Conservation (phyloP, 2,329 filamentous ascomycete species). For the Colletotrichum sublineola region DNA sequence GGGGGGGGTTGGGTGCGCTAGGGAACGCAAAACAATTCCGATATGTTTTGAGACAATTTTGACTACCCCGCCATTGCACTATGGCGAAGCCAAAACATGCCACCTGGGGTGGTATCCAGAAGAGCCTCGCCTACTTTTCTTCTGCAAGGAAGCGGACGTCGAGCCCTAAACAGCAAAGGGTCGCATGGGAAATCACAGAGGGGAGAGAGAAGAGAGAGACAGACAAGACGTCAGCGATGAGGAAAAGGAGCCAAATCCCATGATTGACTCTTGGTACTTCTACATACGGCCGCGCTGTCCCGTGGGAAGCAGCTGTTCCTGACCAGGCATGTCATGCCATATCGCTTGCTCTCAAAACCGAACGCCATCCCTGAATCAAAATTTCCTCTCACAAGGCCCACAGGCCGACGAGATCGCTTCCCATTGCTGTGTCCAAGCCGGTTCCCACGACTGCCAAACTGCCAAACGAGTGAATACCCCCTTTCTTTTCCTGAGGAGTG, state of each 20-base stretch:
- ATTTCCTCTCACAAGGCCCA: conserved; percentile 16
- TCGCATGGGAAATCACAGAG: neutral
- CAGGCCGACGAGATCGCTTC: conserved; percentile 22
- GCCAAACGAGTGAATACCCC: conserved; percentile 34
- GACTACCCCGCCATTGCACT: conserved; percentile 34
- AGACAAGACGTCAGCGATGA: neutral
- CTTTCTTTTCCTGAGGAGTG: conserved; percentile 26
- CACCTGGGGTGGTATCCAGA: conserved; percentile 6
- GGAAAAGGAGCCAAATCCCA: conserved; percentile 28
- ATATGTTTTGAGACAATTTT: conserved; percentile 23
- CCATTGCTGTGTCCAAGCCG: conserved; percentile 33
- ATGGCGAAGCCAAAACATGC: conserved; percentile 7
- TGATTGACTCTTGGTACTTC: conserved; percentile 36
- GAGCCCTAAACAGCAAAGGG: neutral
- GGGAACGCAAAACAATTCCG: conserved; percentile 8
- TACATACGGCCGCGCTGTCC: conserved; percentile 39
- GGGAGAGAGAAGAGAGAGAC: neutral
- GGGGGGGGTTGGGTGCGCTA: conserved; percentile 8
- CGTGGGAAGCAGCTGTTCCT: conserved; percentile 32
- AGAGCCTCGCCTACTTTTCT: conserved; percentile 9
- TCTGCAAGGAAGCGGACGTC: neutral
- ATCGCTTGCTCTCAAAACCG: conserved; percentile 32
- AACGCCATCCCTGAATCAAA: conserved; percentile 34
- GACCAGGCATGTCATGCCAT: conserved; percentile 31
- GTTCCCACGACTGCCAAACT: conserved; percentile 32